Evolutionary conservation across 2,329 filamentous ascomycete species (phyloP).

Genomic region (Dothistroma pini): DNA sequence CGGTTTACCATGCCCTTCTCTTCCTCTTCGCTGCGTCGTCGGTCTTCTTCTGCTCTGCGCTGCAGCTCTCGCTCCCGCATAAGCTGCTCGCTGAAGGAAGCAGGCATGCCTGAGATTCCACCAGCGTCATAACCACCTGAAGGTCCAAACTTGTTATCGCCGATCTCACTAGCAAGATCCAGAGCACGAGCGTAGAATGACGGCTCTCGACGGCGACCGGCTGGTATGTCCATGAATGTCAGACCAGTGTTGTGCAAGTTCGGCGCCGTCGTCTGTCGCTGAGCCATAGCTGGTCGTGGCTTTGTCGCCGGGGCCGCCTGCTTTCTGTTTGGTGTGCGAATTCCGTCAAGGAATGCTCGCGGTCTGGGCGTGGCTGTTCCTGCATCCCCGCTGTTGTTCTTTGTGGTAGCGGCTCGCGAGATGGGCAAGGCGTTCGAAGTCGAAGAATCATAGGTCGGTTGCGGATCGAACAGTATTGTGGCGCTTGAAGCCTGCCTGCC

Average conservation of each 20-base stretch:
- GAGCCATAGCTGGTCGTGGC: constrained; percentile 56
- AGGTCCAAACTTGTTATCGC: constrained; percentile 56
- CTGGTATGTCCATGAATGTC: constrained; percentile 28
- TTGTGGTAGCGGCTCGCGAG: constrained; percentile 24
- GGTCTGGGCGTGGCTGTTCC: constrained; percentile 26
- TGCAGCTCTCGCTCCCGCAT: constrained; percentile 51
- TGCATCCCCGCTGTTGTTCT: constrained; percentile 34
- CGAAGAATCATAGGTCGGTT: constrained; percentile 32
- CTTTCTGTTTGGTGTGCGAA: constrained; percentile 14
- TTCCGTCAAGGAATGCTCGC: constrained; percentile 10
- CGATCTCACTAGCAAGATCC: constrained; percentile 70
- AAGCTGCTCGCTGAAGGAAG: constrained; percentile 49
- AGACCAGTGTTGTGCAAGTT: constrained; percentile 14
- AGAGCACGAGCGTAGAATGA: constrained; percentile 61
- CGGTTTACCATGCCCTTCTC: constrained; percentile 72
- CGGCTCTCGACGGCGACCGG: constrained; percentile 46
- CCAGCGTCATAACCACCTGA: constrained; percentile 50
- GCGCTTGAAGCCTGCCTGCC: constrained; percentile 72
- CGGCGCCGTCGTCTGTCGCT: constrained; percentile 36
- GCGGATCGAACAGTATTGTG: constrained; percentile 81
- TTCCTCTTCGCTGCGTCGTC: constrained; percentile 41
- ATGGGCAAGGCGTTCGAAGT: constrained; percentile 31
- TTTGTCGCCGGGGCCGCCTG: constrained; percentile 34
- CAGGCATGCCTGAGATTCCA: constrained; percentile 35
- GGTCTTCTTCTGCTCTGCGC: constrained; percentile 39